phyloP scores from a whole-genome alignment of 2,329 filamentous ascomycete species.

The Clarireedia homoeocarpa region DNA sequence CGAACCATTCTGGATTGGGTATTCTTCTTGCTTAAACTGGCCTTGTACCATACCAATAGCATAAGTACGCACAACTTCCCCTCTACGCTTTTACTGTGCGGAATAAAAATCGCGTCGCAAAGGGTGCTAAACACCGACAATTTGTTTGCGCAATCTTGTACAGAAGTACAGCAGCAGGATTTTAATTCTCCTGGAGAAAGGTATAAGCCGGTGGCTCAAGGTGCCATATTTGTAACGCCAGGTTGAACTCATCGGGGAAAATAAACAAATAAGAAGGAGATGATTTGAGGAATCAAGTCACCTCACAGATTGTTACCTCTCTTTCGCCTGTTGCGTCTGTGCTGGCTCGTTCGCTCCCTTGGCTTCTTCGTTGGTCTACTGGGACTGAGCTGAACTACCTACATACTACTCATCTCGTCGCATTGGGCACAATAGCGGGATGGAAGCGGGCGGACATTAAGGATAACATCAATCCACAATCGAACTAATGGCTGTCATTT shows the following conservation, averaged over 20 bases:
- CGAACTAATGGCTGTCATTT: conserved; percentile 8
- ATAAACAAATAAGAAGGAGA: too few species aligned
- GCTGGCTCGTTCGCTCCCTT: too few species aligned
- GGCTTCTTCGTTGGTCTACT: not conserved
- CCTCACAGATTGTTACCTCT: too few species aligned
- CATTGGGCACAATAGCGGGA: conserved; percentile 2
- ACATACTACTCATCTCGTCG: not conserved
- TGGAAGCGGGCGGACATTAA: not conserved
- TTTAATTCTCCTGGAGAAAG: conserved; percentile 9
- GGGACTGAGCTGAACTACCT: too few species aligned
- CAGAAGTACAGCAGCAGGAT: conserved; percentile 7
- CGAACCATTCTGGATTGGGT: not conserved
- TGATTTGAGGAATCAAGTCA: not conserved
- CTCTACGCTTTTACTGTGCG: too few species aligned
- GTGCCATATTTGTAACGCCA: not conserved
- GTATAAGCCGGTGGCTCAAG: not conserved
- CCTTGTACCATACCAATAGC: too few species aligned
- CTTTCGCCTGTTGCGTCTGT: too few species aligned
- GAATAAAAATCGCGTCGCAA: not conserved
- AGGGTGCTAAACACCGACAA: not conserved
- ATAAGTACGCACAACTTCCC: too few species aligned
- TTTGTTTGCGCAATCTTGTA: conserved; percentile 9
- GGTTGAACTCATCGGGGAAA: not conserved
- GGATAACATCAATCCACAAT: not conserved
- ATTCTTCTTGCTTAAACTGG: not conserved